Evolutionary conservation across 768 basidiomycete genomes (phyloP).

Genomic region (Tremella yokohamensis): DNA sequence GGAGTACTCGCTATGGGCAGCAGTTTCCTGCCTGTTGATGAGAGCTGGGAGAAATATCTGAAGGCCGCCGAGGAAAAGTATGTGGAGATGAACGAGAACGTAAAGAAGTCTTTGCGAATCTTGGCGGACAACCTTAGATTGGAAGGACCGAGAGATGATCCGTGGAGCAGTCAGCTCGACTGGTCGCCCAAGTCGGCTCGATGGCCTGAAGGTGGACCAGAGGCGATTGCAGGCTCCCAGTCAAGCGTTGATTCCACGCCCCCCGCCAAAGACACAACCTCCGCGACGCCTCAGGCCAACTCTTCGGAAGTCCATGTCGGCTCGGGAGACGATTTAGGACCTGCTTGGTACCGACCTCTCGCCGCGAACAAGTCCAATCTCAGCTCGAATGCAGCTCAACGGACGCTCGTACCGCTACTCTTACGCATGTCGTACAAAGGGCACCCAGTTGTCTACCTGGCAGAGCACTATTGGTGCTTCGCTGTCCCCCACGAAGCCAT

Average conservation of each 20-base stretch:
- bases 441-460: conserved; percentile 60
- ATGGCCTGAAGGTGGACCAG: conserved; percentile 35
- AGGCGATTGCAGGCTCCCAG: background rate
- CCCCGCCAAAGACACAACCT: too few species aligned
- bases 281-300: too few species aligned
- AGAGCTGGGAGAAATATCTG: conserved; percentile 82
- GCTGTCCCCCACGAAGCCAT: conserved; percentile 31
- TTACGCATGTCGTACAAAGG: conserved; percentile 64
- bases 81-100: conserved; percentile 63
- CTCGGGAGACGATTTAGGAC: background rate
- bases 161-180: conserved; percentile 85
- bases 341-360: conserved; percentile 20
- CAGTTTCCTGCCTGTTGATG: conserved; percentile 83
- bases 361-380: conserved; percentile 14
- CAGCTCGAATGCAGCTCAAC: conserved; percentile 31
- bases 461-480: conserved; percentile 62
- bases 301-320: too few species aligned
- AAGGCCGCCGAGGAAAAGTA: conserved; percentile 73
- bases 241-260: too few species aligned
- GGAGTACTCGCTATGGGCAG: conserved; percentile 89
- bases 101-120: conserved; percentile 62
- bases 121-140: conserved; percentile 62
- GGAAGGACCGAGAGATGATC: conserved; percentile 61
- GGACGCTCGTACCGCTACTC: conserved; percentile 65
- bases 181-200: conserved; percentile 75